Evolutionary conservation across 306 rosid genomes (phyloP), one percentile per base, ranked within the genome.

Genomic region (Castanea crenata): DNA sequence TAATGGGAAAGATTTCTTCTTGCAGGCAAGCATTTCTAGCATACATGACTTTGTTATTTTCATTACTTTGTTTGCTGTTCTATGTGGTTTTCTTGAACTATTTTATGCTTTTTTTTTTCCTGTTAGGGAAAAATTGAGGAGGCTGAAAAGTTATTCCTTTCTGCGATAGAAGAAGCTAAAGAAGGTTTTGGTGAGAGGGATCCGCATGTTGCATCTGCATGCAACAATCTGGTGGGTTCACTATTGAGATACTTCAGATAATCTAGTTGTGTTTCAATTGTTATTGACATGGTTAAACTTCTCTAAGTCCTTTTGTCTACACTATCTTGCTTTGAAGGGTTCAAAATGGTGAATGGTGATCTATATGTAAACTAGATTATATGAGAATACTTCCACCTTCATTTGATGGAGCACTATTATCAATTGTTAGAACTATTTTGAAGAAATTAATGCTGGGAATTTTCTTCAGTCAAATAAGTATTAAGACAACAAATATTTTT

Each of bases 171-270:
- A 87, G 97, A 94, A 90, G 99, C 99, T 31, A 91, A 85, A 87
- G 90, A 88, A 85, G 99, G 99, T 78, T 92, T 94, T 80, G 99
- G 97, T 69, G 78, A 84, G 81, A 89, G 85, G 85, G 97, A 94
- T 73, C 92, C 97, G 0, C 99, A 94, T 85, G 97, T 92, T 85
- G 99, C 97, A 9, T 92, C 97, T 74, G 89, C 99, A 59, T 91
- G 92, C 92, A 94, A 92, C 85, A 94, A 92, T 87, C 90, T 92
- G 94, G 99, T 94, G 83, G 65, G 83, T 79, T 79, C 77, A 55
- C 71, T 38, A 72, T 65, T 55, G 52, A 54, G 61, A 64, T 56
- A 67, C 25, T 52, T 73, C 74, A 38, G 71, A 21, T 78, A 69
- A 65, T 79, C 46, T n/a, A 25, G 58, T 51, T 49, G 57, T 44